A percentile compares a stretch with the other conserved stretches of the same genome.
Conservation (phyloP, 2,329 filamentous ascomycete genomes). For the Volutella citrinella region DNA sequence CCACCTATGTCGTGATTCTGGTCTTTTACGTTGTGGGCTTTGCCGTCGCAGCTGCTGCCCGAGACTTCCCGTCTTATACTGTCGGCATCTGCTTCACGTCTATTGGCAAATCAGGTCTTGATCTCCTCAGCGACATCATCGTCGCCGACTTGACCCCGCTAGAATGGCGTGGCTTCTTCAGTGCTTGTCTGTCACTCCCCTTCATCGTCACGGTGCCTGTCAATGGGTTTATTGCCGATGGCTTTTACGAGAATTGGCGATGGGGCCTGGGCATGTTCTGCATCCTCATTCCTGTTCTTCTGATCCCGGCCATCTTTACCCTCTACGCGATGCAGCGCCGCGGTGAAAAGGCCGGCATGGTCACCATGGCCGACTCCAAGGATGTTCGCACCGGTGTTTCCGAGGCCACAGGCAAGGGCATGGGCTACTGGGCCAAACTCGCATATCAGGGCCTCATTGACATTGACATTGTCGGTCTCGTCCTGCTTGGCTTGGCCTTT, state of each 20-base stretch:
- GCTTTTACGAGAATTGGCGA: slow-evolving; percentile 47
- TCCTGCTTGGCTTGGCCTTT: slow-evolving; percentile 56
- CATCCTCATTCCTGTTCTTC: slow-evolving; percentile 57
- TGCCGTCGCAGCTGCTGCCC: slow-evolving; percentile 29
- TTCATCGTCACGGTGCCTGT: slow-evolving; percentile 37
- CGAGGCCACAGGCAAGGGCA: slow-evolving; percentile 12
- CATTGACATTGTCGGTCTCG: slow-evolving; percentile 29
- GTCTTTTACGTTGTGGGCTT: slow-evolving; percentile 36
- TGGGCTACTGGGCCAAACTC: slow-evolving; percentile 23
- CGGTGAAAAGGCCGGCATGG: slow-evolving; percentile 50
- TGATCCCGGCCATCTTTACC: slow-evolving; percentile 53
- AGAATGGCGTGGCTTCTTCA: slow-evolving; percentile 36
- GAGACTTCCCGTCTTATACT: slow-evolving; percentile 31
- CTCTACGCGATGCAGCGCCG: slow-evolving; percentile 57
- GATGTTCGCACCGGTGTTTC: slow-evolving; percentile 15
- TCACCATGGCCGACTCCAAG: slow-evolving; percentile 31
- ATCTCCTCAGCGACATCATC: slow-evolving; percentile 35
- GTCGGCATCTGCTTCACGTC: slow-evolving; percentile 35
- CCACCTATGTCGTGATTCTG: slow-evolving; percentile 38
- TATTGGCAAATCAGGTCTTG: slow-evolving; percentile 35
- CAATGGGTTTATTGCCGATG: slow-evolving; percentile 41
- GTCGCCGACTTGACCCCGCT: slow-evolving; percentile 35
- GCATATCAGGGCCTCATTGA: slow-evolving; percentile 22
- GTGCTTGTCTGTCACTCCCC: slow-evolving; percentile 26
- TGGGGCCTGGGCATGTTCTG: slow-evolving; percentile 64